Base-by-base conservation (phyloP, 1,139 yeast genomes). In the Yamadazyma pseudoaaseri region DNA sequence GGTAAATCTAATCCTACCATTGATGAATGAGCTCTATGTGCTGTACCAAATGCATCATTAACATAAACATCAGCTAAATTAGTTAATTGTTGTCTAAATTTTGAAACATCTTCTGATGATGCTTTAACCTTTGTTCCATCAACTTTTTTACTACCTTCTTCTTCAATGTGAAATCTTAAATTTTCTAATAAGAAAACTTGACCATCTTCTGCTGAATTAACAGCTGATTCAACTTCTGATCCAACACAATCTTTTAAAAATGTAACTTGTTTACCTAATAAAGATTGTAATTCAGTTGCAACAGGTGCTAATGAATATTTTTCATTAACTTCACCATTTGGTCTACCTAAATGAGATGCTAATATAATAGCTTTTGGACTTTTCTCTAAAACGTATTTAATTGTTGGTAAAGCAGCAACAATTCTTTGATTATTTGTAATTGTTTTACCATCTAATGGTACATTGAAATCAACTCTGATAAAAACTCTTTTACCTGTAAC, bases 401-500 rank as follows among this genome's bases (percentile, higher is more conserved):
- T 90, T 49, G 97, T 89, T 63, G 97, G 97, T 55, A 90, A 73
- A 48, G 97, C 97, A 62, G 97, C 97, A 52, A 87, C 97, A 62
- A 90, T 92, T 72, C 97, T 83, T 74, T 90, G 97, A 73, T 90
- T 90, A 81, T 92, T 90, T 75, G 97, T 92, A 77, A 90, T 92
- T 61, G 82, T 87, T 57, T 76, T 80, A 49, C 96, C 97, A 60
- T 90, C 96, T 54, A 90, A 79, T 58, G 97, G 97, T 49, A 92
- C 97, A 70, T 92, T 90, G 81, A 90, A 90, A 70, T 90, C 95
- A 47, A 89, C 96, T 70, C 97, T 84, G 76, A 90, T 87, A 70
- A 90, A 87, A 58, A 90, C 97, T 60, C 95, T 79, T 76, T 89
- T 89, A 65, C 78, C 89, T 57, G 82, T 65, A 65, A 86, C 81